Evolutionary conservation across 805 yeast species (phyloP), one percentile per base, ranked within the genome.

Genomic region (Allodekkera sacchari): DNA sequence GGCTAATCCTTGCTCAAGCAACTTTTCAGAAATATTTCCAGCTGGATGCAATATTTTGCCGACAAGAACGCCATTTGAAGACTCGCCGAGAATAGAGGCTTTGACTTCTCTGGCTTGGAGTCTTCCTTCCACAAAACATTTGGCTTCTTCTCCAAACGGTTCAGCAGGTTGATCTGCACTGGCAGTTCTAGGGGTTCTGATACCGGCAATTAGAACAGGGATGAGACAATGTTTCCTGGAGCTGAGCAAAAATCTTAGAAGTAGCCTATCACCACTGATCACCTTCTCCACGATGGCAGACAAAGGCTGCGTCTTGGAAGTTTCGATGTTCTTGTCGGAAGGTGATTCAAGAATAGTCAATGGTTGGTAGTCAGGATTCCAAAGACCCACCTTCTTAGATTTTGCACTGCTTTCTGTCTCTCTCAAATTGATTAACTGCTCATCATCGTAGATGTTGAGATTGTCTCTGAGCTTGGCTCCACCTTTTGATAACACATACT

Each of bases 181-280:
- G 29, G 76, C 73, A 2, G 85, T 71, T 52, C 94, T 65, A 32
- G 94, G 94, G 16, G 77, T 52, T 43, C 72, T 71, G 37, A 82
- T 58, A 28, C 95, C 95, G 3, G 92, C 92, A 39, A 84, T 57
- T 24, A 78, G 51, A 19, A 79, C 68, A 8, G 79, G 77, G 18
- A 75, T 61, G 18, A 71, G 66, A 25, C 66, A 69, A 37, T 82
- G 92, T 25, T 55, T 54, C n/a, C 56, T 55, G 29, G 63, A 56
- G 15, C 36, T 23, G 19, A 72, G 57, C 29, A 71, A 45, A 9
- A 75, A 52, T 25, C 94, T 69, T 9, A 73, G 69, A 23, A 78
- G 59, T n/a, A 83, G 54, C 29, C 94, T 62, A 56, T 84, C 95
- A 30, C 95, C 95, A 39, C 77, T 62, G 37, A 83, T 65, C 20